Evolutionary conservation across 495 filamentous ascomycete species (phyloP), one percentile per base, ranked within the genome.

Genomic region (Daldinia bambusicola): DNA sequence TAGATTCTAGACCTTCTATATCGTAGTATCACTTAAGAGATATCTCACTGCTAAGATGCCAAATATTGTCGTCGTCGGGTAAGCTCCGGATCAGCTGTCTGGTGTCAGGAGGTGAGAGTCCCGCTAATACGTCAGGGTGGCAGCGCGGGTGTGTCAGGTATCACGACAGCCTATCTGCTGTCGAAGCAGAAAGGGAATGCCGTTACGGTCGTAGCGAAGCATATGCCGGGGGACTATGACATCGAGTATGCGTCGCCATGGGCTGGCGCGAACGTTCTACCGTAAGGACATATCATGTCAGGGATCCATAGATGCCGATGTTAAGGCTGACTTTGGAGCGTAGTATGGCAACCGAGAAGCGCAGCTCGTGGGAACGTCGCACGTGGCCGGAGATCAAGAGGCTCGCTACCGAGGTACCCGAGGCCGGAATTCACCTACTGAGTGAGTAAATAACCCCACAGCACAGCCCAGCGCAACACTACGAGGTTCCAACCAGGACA

Each of bases 211-310:
- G 83, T 95, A 2, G 93, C 93, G 22, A 98, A 97, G 78, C 94
- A 98, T 74, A 97, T 99, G 96, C 95, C 95, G 0, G 95, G 95
- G 38, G 95, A 99, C 82, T 97, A 97, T 81, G 94, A 98, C 75
- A 91, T 95, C 59, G 94, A 98, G 87, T 99, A 98, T 78, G 90
- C 93, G 2, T 96, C 92, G 16, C 95, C 95, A 0, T 97, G 93
- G 91, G 95, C 95, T 22, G 95, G 96, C 55, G 96, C 95, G 40
- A 97, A 98, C 77, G 94, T 90, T 67, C 73, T 95, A 68, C 95
- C 95, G 93, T 96, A 69, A 74, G 84, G 70, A 22, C 13, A 22
- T 31, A 31, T 4, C 7, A 37, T 9, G 9, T 26, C n/a, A n/a
- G n/a, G n/a, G n/a, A n/a, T n/a, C n/a, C n/a, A n/a, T n/a, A n/a